These are phyloP conservation scores for Carex littledalei DNA, from an alignment of 176 grass and related monocot genomes.

Conservation along the genomic window DNA sequence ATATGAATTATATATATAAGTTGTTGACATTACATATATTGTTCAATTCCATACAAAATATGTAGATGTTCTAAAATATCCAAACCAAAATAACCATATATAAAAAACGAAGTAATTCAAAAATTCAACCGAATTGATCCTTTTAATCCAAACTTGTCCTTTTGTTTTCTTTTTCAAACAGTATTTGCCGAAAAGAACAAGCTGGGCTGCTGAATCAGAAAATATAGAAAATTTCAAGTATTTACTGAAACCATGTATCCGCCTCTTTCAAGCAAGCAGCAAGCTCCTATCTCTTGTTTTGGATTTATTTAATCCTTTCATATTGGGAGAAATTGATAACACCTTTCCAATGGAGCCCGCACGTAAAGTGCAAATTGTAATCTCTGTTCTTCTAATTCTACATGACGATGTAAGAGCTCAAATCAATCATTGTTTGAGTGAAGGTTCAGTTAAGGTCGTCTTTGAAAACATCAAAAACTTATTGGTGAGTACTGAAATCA, in stretches of 20 bases:
- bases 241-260: constrained; percentile 55
- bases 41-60: too few relatives aligned
- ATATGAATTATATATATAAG: too few relatives aligned
- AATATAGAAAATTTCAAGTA: constrained; percentile 46
- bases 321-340: constrained; percentile 35
- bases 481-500: constrained; percentile 43
- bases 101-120: too few relatives aligned
- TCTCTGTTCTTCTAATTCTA: constrained; percentile 52
- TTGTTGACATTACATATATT: too few relatives aligned
- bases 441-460: constrained; percentile 40
- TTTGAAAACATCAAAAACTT: constrained; percentile 41
- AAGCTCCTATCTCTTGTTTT: constrained; percentile 48
- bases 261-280: constrained; percentile 52
- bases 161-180: constrained; percentile 37
- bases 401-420: constrained; percentile 52
- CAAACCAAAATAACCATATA: too few relatives aligned
- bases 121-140: too few relatives aligned
- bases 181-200: constrained; percentile 55
- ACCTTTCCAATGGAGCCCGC: constrained; percentile 32
- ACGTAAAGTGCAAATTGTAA: constrained; percentile 37
- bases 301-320: constrained; percentile 54
- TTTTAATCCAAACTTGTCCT: neutral
- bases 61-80: too few relatives aligned
- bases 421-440: constrained; percentile 41
- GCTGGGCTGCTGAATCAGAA: constrained; percentile 40